Evolutionary conservation across 768 basidiomycete species (phyloP).

Genomic region (Auriscalpium orientale): DNA sequence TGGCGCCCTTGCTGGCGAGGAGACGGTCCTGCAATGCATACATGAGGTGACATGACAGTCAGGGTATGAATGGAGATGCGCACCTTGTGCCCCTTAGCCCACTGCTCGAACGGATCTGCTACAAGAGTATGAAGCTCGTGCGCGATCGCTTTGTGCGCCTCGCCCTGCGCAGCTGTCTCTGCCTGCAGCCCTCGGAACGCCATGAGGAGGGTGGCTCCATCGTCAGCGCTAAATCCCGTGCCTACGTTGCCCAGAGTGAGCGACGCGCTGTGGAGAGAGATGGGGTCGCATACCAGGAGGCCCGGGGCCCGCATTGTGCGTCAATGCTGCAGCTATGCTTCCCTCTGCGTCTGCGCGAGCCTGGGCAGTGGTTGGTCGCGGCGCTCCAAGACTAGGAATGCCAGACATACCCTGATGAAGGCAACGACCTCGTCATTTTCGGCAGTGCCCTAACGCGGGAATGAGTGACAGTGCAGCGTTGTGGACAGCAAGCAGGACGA

Average conservation of each 20-base stretch:
- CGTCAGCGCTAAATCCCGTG: conserved; percentile 68
- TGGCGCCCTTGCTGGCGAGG: conserved; percentile 4
- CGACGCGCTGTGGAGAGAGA: conserved; percentile 1
- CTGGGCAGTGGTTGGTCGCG: conserved; percentile 30
- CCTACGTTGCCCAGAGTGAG: conserved; percentile 25
- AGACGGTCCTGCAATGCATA: conserved; percentile 6
- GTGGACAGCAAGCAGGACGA: conserved; percentile 12
- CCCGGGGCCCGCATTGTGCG: conserved; percentile 40
- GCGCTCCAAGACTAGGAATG: neutral
- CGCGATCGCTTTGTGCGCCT: conserved; percentile 62
- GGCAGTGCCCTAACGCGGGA: conserved; percentile 50
- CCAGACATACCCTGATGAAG: conserved; percentile 67
- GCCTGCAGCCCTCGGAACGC: conserved; percentile 74
- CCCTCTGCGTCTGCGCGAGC: conserved; percentile 66
- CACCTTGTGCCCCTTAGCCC: conserved; percentile 73
- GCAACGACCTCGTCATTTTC: conserved; percentile 81
- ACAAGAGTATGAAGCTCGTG: conserved; percentile 71
- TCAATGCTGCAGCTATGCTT: conserved; percentile 52
- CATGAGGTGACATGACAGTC: neutral
- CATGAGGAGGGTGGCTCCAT: conserved; percentile 75
- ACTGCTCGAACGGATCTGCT: conserved; percentile 71
- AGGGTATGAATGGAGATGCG: conserved; percentile 4
- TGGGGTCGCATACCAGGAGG: conserved; percentile 35
- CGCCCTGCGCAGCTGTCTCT: conserved; percentile 67
- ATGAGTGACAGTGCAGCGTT: conserved; percentile 8